Conservation (phyloP, 2,329 filamentous ascomycete species). For the Beauveria australis region DNA sequence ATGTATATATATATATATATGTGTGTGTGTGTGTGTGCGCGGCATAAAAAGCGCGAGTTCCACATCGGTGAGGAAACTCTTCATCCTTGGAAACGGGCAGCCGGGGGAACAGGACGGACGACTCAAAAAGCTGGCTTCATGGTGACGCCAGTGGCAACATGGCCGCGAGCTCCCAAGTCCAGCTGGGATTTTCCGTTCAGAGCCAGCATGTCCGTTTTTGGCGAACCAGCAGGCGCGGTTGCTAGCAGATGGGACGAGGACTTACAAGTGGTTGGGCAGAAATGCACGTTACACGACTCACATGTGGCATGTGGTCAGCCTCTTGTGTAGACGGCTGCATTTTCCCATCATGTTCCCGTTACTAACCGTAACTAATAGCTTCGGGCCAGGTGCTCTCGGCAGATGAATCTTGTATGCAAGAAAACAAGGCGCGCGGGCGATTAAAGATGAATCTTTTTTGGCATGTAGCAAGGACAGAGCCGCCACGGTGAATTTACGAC, state of each 20-base stretch:
- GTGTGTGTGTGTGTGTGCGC: neutral
- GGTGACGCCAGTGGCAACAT: neutral
- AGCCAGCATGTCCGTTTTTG: neutral
- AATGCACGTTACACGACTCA: neutral
- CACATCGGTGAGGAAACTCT: constrained; percentile 5
- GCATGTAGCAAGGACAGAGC: too few relatives aligned
- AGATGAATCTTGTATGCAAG: neutral
- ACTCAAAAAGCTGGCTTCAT: neutral
- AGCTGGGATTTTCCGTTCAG: neutral
- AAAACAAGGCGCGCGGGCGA: neutral
- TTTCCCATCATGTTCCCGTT: neutral
- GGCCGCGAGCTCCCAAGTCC: neutral
- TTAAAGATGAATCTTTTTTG: too few relatives aligned
- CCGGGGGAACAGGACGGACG: neutral
- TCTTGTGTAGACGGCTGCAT: neutral
- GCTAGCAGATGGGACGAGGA: neutral
- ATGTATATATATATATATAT: too few relatives aligned
- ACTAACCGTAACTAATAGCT: neutral
- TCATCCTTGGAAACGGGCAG: neutral
- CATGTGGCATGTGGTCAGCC: neutral
- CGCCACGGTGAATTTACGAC: too few relatives aligned
- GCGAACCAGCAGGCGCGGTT: neutral
- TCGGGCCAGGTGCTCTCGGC: neutral
- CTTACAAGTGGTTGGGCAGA: neutral
- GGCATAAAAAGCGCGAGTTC: neutral